Conservation (phyloP, 345 rosid species). For the Nephelium lappaceum region DNA sequence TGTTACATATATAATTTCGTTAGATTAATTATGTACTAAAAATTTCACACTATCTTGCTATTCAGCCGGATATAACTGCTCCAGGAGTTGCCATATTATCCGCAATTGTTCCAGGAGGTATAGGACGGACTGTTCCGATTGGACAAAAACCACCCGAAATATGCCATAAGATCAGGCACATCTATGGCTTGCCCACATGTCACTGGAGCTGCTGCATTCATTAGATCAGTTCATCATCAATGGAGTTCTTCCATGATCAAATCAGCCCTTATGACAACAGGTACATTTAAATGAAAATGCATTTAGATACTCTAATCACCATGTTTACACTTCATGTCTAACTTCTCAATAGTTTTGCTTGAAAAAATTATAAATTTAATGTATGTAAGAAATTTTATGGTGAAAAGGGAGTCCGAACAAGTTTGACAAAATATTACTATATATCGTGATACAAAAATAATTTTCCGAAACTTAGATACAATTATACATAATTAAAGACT, state of each 20-base stretch:
- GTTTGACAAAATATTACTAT: background rate
- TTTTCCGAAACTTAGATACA: no score
- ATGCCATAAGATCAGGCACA: constrained; percentile 66
- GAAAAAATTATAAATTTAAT: no score
- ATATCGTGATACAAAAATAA: no score
- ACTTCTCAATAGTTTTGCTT: no score
- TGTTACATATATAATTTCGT: no score
- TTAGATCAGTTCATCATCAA: constrained; percentile 50
- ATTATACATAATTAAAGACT: no score
- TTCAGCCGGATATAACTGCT: constrained; percentile 83
- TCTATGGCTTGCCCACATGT: constrained; percentile 95
- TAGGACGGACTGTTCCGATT: constrained; percentile 27
- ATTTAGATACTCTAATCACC: background rate
- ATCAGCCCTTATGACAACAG: constrained; percentile 86
- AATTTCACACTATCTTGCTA: background rate
- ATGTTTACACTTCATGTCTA: no score
- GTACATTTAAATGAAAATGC: constrained; percentile 23
- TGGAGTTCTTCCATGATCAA: constrained; percentile 78
- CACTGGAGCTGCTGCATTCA: constrained; percentile 66
- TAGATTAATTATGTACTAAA: background rate
- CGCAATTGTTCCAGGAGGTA: constrained; percentile 51
- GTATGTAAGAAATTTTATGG: no score
- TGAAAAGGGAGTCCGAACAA: no score
- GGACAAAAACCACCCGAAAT: constrained; percentile 41
- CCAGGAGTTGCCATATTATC: constrained; percentile 85